Conservation (phyloP, 116 monocot genomes). For the Thalassia testudinum region DNA sequence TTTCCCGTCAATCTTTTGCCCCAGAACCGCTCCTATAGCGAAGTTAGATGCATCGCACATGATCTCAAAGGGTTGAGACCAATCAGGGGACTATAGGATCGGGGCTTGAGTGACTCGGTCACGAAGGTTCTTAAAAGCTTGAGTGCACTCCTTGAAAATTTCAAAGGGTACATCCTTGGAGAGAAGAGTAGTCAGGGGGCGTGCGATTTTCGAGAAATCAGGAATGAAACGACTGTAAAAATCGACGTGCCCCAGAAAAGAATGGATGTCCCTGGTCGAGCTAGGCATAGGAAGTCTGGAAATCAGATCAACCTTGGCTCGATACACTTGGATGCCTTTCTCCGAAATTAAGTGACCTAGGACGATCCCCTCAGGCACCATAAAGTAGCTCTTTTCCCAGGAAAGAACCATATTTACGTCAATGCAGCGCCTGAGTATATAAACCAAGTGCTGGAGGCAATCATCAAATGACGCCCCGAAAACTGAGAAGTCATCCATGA, state of each 20-base stretch:
- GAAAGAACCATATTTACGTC: no score
- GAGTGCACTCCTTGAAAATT: no score
- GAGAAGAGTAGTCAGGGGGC: background rate
- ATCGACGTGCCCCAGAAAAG: background rate
- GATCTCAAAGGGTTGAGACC: no score
- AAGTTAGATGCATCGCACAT: background rate
- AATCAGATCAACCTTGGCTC: background rate
- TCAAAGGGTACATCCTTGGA: no score
- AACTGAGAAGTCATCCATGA: no score
- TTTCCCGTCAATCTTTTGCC: background rate
- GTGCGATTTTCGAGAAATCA: background rate
- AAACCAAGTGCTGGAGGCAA: no score
- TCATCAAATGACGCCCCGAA: no score
- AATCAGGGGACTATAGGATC: background rate
- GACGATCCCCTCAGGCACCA: no score
- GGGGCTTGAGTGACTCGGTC: background rate
- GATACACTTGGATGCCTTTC: no score
- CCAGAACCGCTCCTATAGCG: background rate
- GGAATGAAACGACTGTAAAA: background rate
- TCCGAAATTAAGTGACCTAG: no score
- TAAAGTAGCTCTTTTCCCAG: no score
- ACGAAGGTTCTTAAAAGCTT: background rate
- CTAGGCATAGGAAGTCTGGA: background rate
- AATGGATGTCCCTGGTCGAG: background rate
- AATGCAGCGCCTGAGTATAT: no score